Base-by-base conservation (phyloP, 371 early-diverging fungal genomes). In the Apophysomyces trapeziformis region DNA sequence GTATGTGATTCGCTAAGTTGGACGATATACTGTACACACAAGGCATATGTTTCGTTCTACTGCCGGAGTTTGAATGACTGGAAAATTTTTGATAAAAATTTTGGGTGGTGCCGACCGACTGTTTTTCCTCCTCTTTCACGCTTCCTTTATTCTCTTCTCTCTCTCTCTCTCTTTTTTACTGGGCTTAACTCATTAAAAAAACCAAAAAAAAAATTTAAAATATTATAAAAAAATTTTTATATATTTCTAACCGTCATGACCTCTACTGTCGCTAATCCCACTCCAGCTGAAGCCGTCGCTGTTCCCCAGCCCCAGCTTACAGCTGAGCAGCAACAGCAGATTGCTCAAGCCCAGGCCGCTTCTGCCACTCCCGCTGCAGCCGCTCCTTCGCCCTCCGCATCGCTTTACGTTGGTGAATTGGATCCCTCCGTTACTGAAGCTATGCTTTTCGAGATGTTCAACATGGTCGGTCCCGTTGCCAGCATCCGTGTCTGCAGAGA, bases 401-500 rank as follows among this genome's bases (percentile, higher is more conserved):
- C 93, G 65, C 88, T 95, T 61, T 96, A 95, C 69, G 92, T 95
- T 58, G 94, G 95, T 58, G 95, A 95, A 77, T 85, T 95, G 54
- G 96, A 96, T 72, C 94, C 94, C 67, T 87, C 90, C 60, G 95
- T 98, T 68, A 96, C 96, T 62, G 99, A 98, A 85, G 95, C 97
- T 58, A 91, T 93, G 87, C 84, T 98, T 64, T 98, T 93, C 74
- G 98, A 97, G 79, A 86, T 96, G 79, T 98, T 98, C 87, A 95
- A 90, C 85, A 87, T 90, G 79, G 77, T 95, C 64, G 98, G 98
- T 16, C 94, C 96, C 38, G 97, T 98, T 60, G 93, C 96, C 62
- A 94, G 95, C 74, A 96, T 98, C 76, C 94, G 99, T 73, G 97
- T 98, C 63, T 97, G 98, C 86, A 90, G 98, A 71, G 99, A 98